Conservation (phyloP, 1,284 basidiomycete species). For the Boletus sp. region DNA sequence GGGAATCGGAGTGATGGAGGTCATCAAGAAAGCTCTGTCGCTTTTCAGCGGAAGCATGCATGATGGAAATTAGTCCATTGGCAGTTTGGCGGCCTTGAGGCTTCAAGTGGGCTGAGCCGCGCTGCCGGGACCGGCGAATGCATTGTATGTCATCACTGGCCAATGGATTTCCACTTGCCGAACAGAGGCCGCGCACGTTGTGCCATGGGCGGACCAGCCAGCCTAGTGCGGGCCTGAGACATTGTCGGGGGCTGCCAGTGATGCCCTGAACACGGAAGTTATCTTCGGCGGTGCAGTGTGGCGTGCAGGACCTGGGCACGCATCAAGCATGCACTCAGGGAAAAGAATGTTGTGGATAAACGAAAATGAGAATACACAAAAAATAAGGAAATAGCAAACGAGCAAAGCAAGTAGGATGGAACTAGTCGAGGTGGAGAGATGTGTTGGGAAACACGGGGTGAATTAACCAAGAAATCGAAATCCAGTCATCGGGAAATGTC, state of each 20-base stretch:
- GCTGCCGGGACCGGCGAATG: conserved; percentile 2
- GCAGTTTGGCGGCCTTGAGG: conserved; percentile 13
- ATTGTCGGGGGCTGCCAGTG: neutral
- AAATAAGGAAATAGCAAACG: conserved; percentile 15
- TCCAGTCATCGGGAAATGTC: conserved; percentile 9
- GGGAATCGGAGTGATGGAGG: conserved; percentile 2
- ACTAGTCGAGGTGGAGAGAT: conserved; percentile 15
- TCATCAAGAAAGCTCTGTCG: conserved; percentile 1
- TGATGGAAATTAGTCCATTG: conserved; percentile 2
- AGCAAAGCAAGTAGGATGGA: conserved; percentile 23
- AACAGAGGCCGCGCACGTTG: neutral
- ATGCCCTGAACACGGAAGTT: conserved; percentile 13
- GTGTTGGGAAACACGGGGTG: conserved; percentile 1
- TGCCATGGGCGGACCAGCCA: conserved; percentile 3
- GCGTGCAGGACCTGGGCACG: conserved; percentile 17
- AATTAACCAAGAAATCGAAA: conserved; percentile 6
- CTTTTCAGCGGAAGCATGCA: conserved; percentile 13
- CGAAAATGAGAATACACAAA: conserved; percentile 17
- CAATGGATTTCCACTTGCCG: conserved; percentile 5
- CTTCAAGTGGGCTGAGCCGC: neutral
- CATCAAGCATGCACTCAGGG: conserved; percentile 20
- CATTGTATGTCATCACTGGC: conserved; percentile 1
- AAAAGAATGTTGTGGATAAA: conserved; percentile 13
- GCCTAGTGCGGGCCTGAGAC: neutral
- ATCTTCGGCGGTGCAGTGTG: conserved; percentile 13